Evolutionary conservation across 345 rosid species (phyloP), one percentile per base, ranked within the genome.

Genomic region (Corchorus olitorius): DNA sequence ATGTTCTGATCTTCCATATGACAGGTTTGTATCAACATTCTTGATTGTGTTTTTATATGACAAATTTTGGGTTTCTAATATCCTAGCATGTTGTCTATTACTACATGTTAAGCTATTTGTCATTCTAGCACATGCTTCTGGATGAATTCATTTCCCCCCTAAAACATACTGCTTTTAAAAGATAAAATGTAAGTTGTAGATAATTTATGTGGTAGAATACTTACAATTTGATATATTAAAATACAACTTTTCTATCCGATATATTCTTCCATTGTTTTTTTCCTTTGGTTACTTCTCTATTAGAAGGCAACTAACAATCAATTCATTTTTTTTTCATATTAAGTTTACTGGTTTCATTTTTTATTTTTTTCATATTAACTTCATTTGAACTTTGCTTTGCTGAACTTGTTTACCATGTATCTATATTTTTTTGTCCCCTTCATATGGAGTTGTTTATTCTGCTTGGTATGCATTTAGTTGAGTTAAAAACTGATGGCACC

Each of bases 1-100:
- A 76, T 94, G 98, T 79, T 82, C 92, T 61, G 90, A 94, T 80
- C 83, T 82, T 55, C 89, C 94, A 14, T 88, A 87, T 79, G 91
- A 93, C 82, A 91, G 88, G 98, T 97, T 88, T 48, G 90, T 81
- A 27, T 63, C 14, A 39, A 22, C 45, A 35, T 22, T 34, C 14
- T 65, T 53, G 52, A 27, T 56, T 20, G 33, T 73, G 50, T 27
- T 19, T 19, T 39, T 65, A 17, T 75, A 53, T 50, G 37, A 52
- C 52, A 70, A 53, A 52, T 35, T 45, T 45, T 70, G 11, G 48
- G 73, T 17, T 70, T 53, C 17, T 34, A 45, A 17, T 34, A 43
- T 70, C 16, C 60, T 9, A 17, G 45, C 45, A 8, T 34, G 60
- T 55, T 70, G 27, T 15, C 43, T 52, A 34, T n/a, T 3, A 27